Evolutionary conservation across 768 basidiomycete genomes (phyloP).

Genomic region (Melanogaster broomeanus): DNA sequence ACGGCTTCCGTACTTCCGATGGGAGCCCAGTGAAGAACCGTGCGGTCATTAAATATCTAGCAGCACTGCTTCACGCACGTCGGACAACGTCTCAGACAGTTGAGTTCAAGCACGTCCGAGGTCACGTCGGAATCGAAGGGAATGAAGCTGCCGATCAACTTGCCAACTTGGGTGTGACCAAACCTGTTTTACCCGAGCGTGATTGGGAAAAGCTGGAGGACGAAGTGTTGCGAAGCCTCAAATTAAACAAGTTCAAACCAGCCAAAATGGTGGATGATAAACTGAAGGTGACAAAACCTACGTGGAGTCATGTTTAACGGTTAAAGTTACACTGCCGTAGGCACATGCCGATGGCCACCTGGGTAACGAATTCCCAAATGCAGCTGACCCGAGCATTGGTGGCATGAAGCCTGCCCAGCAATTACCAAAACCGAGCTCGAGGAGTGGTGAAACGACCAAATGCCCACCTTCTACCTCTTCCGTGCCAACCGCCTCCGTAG

Average conservation of each 20-base stretch:
- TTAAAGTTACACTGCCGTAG: conserved; percentile 12
- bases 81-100: conserved; percentile 54
- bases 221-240: conserved; percentile 10
- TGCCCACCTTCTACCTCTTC: neutral
- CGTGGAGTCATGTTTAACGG: neutral
- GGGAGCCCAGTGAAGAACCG: conserved; percentile 72
- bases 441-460: neutral
- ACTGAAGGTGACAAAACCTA: conserved; percentile 18
- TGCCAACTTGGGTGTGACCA: conserved; percentile 58
- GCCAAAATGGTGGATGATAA: conserved; percentile 4
- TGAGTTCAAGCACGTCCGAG: conserved; percentile 70
- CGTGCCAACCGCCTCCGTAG: neutral
- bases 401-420: neutral
- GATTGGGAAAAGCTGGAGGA: conserved; percentile 52
- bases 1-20: conserved; percentile 46
- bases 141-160: conserved; percentile 86
- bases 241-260: conserved; percentile 1
- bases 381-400: conserved; percentile 6
- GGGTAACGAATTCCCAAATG: conserved; percentile 32
- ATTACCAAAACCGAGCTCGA: neutral
- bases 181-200: conserved; percentile 45
- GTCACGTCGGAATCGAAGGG: conserved; percentile 74
- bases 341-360: conserved; percentile 39
- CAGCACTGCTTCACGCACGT: conserved; percentile 60
- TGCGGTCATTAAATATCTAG: conserved; percentile 68